Evolutionary conservation across 176 grass and related monocot genomes (phyloP), one percentile per base, ranked within the genome.

Genomic region (Neostapfia colusana): DNA sequence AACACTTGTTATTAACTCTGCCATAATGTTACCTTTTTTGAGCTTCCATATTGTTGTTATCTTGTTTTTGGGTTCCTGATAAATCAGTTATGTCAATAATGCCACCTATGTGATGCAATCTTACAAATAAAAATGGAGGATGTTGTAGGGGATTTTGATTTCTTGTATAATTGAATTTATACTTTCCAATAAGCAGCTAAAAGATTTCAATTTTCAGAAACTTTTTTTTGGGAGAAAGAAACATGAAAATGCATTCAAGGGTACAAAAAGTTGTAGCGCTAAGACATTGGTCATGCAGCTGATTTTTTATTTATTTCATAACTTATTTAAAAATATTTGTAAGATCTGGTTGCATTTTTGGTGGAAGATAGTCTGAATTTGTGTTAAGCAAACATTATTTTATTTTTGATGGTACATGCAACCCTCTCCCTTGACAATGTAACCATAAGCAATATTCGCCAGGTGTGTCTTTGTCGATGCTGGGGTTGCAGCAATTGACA

Each of bases 391-490:
- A 82, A 65, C 21, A 39, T 1, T 27, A 0, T 68, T 85, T 72
- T 65, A 68, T 13, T 50, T 67, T 73, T 43, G 2, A 62, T 73
- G 46, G 34, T 25, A 57, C 26, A 64, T 21, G 40, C 2, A 49
- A 27, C 42, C 26, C 36, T 72, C 35, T 78, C 15, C 57, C 11
- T 74, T 88, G 53, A 83, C 43, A 15, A 45, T 68, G 31, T 69
- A 54, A 54, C 21, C 51, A 54, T 58, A 61, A 79, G 57, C 31
- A 78, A 69, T 84, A 57, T 38, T 77, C 53, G 73, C 25, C 73
- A 98, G 95, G 87, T 99, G 95, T 77, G 95, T 99, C 46, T 99
- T 92, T 87, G 95, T 99, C 34, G 95, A 99, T 85, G 91, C 91
- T 86, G 95, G 95, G 58, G 89, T 99, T 74, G 91, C 95, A 65